phyloP scores from a whole-genome alignment of 805 yeast genomes.

The Wickerhamiella domercqiae region DNA sequence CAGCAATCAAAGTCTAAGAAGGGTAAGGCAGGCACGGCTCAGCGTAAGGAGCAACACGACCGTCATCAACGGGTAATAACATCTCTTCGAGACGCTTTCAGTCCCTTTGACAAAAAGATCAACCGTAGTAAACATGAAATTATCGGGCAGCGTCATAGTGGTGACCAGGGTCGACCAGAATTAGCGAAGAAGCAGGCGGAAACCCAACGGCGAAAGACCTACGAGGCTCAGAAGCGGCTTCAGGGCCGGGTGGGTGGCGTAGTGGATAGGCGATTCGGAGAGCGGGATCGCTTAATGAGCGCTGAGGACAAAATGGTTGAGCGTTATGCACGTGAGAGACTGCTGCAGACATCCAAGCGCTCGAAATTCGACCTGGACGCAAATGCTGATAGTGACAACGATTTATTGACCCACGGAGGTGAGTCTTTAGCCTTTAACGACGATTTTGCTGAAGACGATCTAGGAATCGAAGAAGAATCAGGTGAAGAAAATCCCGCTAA shows the following conservation, averaged over 20 bases:
- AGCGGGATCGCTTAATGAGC: constrained; percentile 50
- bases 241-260: constrained; percentile 67
- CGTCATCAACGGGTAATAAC: constrained; percentile 32
- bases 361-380: constrained; percentile 65
- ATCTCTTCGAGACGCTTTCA: constrained; percentile 67
- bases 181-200: constrained; percentile 55
- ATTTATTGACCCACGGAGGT: constrained; percentile 63
- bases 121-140: constrained; percentile 45
- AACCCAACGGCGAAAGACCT: constrained; percentile 43
- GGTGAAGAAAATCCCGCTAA: not conserved
- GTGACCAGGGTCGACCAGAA: constrained; percentile 39
- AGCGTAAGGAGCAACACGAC: constrained; percentile 35
- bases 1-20: constrained; percentile 22
- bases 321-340: constrained; percentile 82
- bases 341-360: constrained; percentile 33
- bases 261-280: constrained; percentile 85
- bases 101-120: constrained; percentile 71
- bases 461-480: constrained; percentile 27
- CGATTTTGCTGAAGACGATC: constrained; percentile 36
- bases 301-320: constrained; percentile 90
- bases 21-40: constrained; percentile 7
- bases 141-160: constrained; percentile 21
- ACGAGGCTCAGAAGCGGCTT: constrained; percentile 44
- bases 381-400: constrained; percentile 35
- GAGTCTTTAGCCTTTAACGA: constrained; percentile 46